Base-by-base conservation (phyloP, 2,329 filamentous ascomycete species). In the Colletotrichum viniferum region DNA sequence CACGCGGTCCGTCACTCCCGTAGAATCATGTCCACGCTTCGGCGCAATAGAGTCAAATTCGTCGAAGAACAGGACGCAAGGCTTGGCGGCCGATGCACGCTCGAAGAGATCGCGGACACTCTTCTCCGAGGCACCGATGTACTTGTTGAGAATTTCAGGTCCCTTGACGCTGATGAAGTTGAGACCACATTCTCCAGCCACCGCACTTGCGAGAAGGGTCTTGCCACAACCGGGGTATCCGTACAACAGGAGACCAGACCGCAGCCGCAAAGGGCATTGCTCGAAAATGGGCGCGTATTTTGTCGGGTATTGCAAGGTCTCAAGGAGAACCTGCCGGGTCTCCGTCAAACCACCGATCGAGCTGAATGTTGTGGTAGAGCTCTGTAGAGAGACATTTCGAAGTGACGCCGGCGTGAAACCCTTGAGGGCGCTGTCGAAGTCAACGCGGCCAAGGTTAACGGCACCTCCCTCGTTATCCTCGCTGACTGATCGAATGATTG, bases 101-200 rank as follows among this genome's bases (percentile, higher is more conserved):
- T 98, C 96, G 81, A 99, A 99, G 2, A 99, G 88, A 83, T 99
- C 97, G 56, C 97, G 93, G 8, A 99, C 96, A 76, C 93, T 96
- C 88, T 99, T 99, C 81, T 99, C 97, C 32, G 95, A 98, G 1
- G 97, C 97, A 81, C 97, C 97, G 74, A 99, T 99, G 84, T 99
- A 99, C 86, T 99, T 99, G 88, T 99, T 99, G 70, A 99, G 87
- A 74, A 99, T 98, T 84, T 99, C 97, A 0, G 97, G 97, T 1
- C 97, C 97, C 86, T 99, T 99, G 81, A 99, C 97, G 55, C 94
- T 96, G 84, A 99, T 99, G 85, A 99, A 99, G 84, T 99, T 99
- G 76, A 99, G 92, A 0, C 96, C 96, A 81, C 96, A 98, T 86
- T 99, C 97, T 71, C 96, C 96, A 14, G 97, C 97, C n/a, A 99